A percentile compares a stretch with the other conserved stretches of the same genome.
Conservation (phyloP, 1,284 basidiomycete genomes). For the Xerocomus nothofagi region DNA sequence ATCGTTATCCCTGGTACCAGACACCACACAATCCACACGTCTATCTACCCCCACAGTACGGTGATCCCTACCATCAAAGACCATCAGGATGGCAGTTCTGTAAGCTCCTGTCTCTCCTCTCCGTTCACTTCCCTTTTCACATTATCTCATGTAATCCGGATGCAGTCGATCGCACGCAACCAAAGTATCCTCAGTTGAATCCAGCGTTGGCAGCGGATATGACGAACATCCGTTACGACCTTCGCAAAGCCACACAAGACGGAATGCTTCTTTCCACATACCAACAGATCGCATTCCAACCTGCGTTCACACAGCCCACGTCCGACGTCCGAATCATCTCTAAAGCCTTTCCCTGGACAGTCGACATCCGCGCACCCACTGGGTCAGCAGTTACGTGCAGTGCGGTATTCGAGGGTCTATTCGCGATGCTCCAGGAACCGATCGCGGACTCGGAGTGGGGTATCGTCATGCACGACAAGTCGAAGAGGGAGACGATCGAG, state of each 20-base stretch:
- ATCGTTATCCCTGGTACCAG: constrained; percentile 26
- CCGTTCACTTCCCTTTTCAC: not conserved
- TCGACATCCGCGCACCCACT: constrained; percentile 46
- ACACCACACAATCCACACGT: constrained; percentile 35
- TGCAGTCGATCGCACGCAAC: constrained; percentile 21
- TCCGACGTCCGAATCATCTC: constrained; percentile 50
- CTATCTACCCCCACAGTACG: constrained; percentile 26
- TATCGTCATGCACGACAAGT: constrained; percentile 43
- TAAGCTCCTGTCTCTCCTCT: constrained; percentile 5
- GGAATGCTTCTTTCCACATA: constrained; percentile 46
- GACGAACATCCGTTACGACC: constrained; percentile 50
- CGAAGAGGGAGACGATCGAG: constrained; percentile 39
- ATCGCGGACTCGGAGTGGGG: constrained; percentile 66
- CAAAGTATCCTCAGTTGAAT: constrained; percentile 46
- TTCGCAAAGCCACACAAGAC: constrained; percentile 41
- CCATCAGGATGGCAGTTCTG: constrained; percentile 20
- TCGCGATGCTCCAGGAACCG: constrained; percentile 47
- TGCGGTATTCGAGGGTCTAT: constrained; percentile 52
- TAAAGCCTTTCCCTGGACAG: constrained; percentile 58
- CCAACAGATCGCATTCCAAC: constrained; percentile 36
- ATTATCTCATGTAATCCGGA: not conserved
- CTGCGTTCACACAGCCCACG: constrained; percentile 37
- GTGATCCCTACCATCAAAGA: constrained; percentile 15
- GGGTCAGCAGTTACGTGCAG: constrained; percentile 46
- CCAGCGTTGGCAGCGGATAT: constrained; percentile 51